A percentile compares a stretch with the other conserved stretches of the same genome.
Conservation (phyloP, 2,329 filamentous ascomycete genomes). For the Paracamarosporium sp. region DNA sequence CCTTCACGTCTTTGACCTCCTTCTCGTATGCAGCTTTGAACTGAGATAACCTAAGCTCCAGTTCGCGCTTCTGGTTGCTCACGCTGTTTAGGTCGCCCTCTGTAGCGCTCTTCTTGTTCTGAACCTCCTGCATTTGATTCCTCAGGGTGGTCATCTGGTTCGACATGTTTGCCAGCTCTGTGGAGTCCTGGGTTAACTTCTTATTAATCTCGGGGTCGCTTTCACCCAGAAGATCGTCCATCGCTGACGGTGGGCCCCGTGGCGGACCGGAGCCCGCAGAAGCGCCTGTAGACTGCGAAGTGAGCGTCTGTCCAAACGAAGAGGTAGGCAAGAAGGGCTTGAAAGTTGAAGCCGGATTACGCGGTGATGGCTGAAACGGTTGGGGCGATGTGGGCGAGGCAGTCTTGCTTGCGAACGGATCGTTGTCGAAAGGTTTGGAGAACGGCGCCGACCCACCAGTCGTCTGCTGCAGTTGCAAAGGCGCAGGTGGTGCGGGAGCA, state of each 20-base stretch:
- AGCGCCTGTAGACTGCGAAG: conserved; percentile 76
- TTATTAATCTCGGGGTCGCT: conserved; percentile 87
- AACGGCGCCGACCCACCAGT: conserved; percentile 72
- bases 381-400: conserved; percentile 61
- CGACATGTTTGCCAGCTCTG: conserved; percentile 92
- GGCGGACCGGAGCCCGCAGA: conserved; percentile 55
- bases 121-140: conserved; percentile 93
- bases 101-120: conserved; percentile 77
- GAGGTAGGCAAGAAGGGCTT: conserved; percentile 94
- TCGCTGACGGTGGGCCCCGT: conserved; percentile 55
- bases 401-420: conserved; percentile 67
- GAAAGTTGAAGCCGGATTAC: conserved; percentile 64
- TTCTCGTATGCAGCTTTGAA: conserved; percentile 90
- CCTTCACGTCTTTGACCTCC: conserved; percentile 85
- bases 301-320: conserved; percentile 84
- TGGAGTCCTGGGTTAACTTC: conserved; percentile 86
- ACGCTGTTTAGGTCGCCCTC: conserved; percentile 85
- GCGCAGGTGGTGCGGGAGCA: conserved; percentile 53
- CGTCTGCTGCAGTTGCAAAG: conserved; percentile 68
- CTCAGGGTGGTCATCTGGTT: conserved; percentile 92
- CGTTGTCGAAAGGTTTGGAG: conserved; percentile 55
- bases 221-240: conserved; percentile 84
- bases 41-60: conserved; percentile 86
- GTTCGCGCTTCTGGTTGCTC: conserved; percentile 87
- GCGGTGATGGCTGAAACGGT: conserved; percentile 54